phyloP scores from a whole-genome alignment of 257 asterid genomes.

The Nicotiana attenuata region DNA sequence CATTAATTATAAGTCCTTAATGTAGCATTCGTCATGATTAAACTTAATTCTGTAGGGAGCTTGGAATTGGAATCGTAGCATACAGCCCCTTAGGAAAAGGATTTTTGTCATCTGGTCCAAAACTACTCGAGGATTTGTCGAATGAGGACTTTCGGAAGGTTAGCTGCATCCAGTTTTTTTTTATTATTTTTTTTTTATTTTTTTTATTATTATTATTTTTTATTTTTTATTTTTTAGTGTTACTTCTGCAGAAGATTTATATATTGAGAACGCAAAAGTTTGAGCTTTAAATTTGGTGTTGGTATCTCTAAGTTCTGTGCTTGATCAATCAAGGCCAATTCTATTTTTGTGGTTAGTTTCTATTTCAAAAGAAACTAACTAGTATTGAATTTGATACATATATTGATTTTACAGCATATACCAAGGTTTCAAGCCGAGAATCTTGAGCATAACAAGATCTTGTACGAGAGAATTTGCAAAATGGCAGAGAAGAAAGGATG shows the following conservation, averaged over 20 bases:
- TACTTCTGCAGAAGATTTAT: no score
- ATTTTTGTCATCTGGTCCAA: constrained; percentile 26
- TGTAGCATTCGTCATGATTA: background rate
- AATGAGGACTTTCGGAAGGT: constrained; percentile 27
- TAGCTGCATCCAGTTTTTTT: background rate
- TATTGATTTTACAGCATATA: background rate
- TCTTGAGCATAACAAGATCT: constrained; percentile 21
- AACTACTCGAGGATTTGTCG: constrained; percentile 10
- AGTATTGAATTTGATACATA: no score
- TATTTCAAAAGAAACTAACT: no score
- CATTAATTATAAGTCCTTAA: background rate
- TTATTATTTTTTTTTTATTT: no score
- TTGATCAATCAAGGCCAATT: no score
- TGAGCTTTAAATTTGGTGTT: no score
- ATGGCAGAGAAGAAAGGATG: constrained; percentile 32
- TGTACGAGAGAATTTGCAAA: constrained; percentile 19
- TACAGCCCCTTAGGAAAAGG: constrained; percentile 33
- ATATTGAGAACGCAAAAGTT: no score
- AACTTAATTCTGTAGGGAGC: constrained; percentile 14
- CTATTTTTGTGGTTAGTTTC: no score
- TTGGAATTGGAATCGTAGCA: constrained; percentile 35
- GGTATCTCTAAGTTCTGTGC: no score
- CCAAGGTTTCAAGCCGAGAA: constrained; percentile 28
- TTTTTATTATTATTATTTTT: no score
- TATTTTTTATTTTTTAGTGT: no score